A percentile compares a stretch with the other conserved stretches of the same genome.
These are phyloP conservation scores for Populus simonii DNA, from an alignment of 345 rosid species.

Conservation along the genomic window DNA sequence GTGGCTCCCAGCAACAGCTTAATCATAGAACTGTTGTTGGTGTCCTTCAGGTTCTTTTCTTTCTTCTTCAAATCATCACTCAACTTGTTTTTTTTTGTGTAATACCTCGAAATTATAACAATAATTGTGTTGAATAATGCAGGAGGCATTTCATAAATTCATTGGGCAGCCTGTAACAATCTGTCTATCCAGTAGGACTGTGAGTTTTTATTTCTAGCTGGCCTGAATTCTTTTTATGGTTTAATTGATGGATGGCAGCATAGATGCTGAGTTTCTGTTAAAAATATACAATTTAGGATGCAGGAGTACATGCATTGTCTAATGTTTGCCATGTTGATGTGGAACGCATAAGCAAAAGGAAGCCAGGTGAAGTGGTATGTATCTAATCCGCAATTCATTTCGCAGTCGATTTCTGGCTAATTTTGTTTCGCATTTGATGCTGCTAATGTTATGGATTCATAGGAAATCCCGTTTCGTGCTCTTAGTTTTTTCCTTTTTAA, in stretches of 20 bases:
- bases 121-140: constrained; percentile 7
- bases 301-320: constrained; percentile 92
- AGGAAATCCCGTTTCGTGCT: neutral
- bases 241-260: neutral
- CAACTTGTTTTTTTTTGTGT: neutral
- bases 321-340: constrained; percentile 97
- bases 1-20: constrained; percentile 81
- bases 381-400: neutral
- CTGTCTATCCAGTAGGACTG: constrained; percentile 80
- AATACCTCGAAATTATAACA: neutral
- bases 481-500: neutral
- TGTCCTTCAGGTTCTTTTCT: constrained; percentile 56
- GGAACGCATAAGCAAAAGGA: constrained; percentile 84
- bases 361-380: constrained; percentile 86
- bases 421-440: neutral
- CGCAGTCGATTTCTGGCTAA: neutral
- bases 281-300: constrained; percentile 50
- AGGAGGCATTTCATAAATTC: constrained; percentile 87
- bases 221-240: no score
- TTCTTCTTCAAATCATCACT: neutral
- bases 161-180: constrained; percentile 81
- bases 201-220: constrained; percentile 27
- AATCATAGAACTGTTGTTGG: constrained; percentile 73
- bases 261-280: constrained; percentile 7
- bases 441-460: neutral